Evolutionary conservation across 495 filamentous ascomycete species (phyloP), one percentile per base, ranked within the genome.

Genomic region (Patellaria atrata): DNA sequence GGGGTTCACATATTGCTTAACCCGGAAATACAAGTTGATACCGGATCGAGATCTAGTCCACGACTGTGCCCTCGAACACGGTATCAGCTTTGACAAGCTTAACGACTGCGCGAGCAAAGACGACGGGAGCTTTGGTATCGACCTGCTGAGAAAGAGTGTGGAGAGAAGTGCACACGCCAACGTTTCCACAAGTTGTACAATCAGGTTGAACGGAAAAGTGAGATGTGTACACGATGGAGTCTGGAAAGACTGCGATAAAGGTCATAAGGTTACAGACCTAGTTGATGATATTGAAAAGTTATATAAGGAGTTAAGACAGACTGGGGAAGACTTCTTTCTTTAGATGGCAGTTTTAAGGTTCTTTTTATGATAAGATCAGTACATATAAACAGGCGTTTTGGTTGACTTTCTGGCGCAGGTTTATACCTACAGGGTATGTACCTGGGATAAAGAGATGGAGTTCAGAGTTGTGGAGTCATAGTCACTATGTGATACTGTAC

Each of bases 1-100:
- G 24, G 85, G 85, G 17, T 99, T 94, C 56, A 77, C 79, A 22
- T 83, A 84, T 66, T 96, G 91, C 57, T 56, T 99, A 21, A 72
- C 73, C 9, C 63, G 60, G 21, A 65, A 79, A 27, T 99, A 82
- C 54, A 27, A 59, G 4, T 50, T 68, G 8, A 92, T 99, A 17
- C 83, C 89, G 1, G 60, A 81, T 20, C 64, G 75, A 23, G 60
- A 62, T 9, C 65, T 94, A 20, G 66, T 94, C 5, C 70, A 86
- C 44, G 70, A 79, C 38, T 99, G 91, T 50, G 81, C 87, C 9
- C 59, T 91, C 35, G 77, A 94, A 52, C 83, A 94, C 50, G 79
- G 82, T 5, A 72, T 94, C 19, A 73, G 84, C 43, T 94, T 99
- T 45, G 66, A 75, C 13, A 64, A 74, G 45, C 50, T 99, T 25